A percentile compares a stretch with the other conserved stretches of the same genome.
phyloP scores from a whole-genome alignment of 2,329 filamentous ascomycete genomes.

The Xylaria polymorpha region DNA sequence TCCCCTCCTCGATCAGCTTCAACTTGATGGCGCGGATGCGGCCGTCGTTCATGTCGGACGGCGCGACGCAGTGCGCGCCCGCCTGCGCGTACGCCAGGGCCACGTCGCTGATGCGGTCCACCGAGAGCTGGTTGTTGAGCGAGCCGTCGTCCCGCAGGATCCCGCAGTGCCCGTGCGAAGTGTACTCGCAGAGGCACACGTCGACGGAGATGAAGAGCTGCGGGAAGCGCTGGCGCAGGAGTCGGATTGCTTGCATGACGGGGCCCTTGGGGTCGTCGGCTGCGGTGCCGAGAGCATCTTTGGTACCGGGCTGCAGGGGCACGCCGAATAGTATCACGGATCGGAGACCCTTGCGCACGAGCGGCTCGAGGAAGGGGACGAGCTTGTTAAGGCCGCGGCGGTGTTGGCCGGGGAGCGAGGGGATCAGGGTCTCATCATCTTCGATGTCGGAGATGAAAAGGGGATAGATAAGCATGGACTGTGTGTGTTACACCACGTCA shows the following conservation, averaged over 20 bases:
- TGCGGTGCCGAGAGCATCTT: slow-evolving; percentile 90
- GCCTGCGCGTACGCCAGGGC: slow-evolving; percentile 96
- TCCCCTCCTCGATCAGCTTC: slow-evolving; percentile 93
- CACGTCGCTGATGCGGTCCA: slow-evolving; percentile 96
- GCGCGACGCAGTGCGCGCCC: slow-evolving; percentile 95
- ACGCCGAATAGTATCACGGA: slow-evolving; percentile 98
- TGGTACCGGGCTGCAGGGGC: slow-evolving; percentile 80
- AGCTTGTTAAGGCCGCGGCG: slow-evolving; percentile 90
- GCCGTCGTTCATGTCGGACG: slow-evolving; percentile 99
- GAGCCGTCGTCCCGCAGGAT: slow-evolving; percentile 93
- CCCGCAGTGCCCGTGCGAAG: slow-evolving; percentile 95
- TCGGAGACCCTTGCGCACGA: slow-evolving; percentile 88
- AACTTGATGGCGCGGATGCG: slow-evolving; percentile 97
- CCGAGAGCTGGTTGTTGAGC: slow-evolving; percentile 91
- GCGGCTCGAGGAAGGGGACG: slow-evolving; percentile 83
- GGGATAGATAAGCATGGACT: slow-evolving; percentile 99
- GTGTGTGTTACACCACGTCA: slow-evolving; percentile 30
- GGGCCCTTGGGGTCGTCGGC: slow-evolving; percentile 94
- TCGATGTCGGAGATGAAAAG: slow-evolving; percentile 95
- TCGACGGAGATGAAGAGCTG: slow-evolving; percentile 91
- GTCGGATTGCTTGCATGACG: slow-evolving; percentile 86
- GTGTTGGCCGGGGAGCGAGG: slow-evolving; percentile 89
- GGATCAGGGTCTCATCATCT: slow-evolving; percentile 90
- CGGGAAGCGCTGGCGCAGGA: slow-evolving; percentile 87
- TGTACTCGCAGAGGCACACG: slow-evolving; percentile 98